A percentile compares a stretch with the other conserved stretches of the same genome.
These are phyloP conservation scores for Phlebiopsis flavidoalba DNA, from an alignment of 768 basidiomycete genomes.

Conservation along the genomic window DNA sequence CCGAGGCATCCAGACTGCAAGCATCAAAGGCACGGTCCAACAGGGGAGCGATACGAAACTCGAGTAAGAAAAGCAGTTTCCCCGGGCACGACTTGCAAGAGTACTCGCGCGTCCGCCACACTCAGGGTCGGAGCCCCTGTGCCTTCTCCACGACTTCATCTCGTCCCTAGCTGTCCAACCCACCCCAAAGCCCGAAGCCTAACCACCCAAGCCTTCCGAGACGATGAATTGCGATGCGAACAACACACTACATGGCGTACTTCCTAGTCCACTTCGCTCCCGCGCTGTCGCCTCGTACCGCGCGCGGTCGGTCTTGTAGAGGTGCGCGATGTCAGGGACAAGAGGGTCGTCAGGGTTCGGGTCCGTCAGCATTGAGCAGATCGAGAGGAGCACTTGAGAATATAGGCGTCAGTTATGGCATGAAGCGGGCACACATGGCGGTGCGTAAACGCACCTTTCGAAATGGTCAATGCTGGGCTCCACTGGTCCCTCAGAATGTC, in stretches of 20 bases:
- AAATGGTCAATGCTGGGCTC: slow-evolving; percentile 98
- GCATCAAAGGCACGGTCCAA: neutral
- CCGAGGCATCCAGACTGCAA: neutral
- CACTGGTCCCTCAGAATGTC: slow-evolving; percentile 99
- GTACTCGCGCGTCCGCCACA: neutral
- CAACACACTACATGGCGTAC: slow-evolving; percentile 41
- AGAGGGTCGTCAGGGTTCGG: slow-evolving; percentile 99
- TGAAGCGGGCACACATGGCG: neutral
- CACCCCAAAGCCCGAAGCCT: neutral
- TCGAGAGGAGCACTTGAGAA: slow-evolving; percentile 81
- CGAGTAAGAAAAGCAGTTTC: neutral
- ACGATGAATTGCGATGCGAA: neutral
- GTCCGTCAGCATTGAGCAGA: slow-evolving; percentile 99
- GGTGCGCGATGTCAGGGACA: slow-evolving; percentile 96
- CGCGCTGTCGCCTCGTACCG: slow-evolving; percentile 97
- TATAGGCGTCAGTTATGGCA: neutral
- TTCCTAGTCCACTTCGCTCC: slow-evolving; percentile 99
- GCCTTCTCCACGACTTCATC: neutral
- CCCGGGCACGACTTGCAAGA: neutral
- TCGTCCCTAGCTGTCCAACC: neutral
- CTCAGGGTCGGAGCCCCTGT: neutral
- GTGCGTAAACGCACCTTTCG: slow-evolving; percentile 67
- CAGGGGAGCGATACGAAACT: neutral
- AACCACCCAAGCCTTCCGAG: neutral
- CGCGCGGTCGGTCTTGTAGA: slow-evolving; percentile 98